Evolutionary conservation across 2,329 filamentous ascomycete species (phyloP).

Genomic region (Geosmithia flava): DNA sequence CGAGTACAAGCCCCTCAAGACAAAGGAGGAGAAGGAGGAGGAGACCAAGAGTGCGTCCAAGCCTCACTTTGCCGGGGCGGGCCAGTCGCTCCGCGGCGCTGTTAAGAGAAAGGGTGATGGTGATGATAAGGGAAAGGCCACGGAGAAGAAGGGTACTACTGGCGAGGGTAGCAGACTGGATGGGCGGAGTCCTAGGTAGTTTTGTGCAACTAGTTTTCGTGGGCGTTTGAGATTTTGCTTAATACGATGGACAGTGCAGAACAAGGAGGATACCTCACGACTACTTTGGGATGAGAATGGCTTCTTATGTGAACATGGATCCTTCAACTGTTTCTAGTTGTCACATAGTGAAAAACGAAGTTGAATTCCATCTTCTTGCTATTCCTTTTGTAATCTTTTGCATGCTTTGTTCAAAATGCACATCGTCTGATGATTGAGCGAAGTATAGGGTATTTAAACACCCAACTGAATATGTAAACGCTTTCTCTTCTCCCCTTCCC

Average conservation of each 20-base stretch:
- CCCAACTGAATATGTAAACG: no score
- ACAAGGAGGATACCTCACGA: no score
- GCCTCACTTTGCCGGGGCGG: constrained; percentile 73
- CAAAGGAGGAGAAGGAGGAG: constrained; percentile 57
- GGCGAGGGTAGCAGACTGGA: constrained; percentile 31
- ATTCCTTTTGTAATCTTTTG: no score
- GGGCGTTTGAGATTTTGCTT: background rate
- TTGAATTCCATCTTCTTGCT: no score
- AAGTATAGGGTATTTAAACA: no score
- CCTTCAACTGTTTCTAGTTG: no score
- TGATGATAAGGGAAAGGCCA: constrained; percentile 32
- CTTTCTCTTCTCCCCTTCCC: no score
- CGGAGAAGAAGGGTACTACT: constrained; percentile 31
- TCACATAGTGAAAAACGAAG: no score
- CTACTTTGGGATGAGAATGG: no score
- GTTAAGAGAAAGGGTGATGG: constrained; percentile 56
- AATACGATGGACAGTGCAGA: background rate
- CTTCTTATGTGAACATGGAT: no score
- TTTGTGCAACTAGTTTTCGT: background rate
- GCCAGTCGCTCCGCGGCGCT: constrained; percentile 61
- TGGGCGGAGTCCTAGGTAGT: constrained; percentile 21
- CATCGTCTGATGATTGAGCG: no score
- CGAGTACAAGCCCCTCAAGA: constrained; percentile 78
- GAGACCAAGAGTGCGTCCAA: constrained; percentile 49
- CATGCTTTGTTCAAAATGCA: no score